Base-by-base conservation (phyloP, 2,329 filamentous ascomycete genomes). In the Microascus cirrosus region DNA sequence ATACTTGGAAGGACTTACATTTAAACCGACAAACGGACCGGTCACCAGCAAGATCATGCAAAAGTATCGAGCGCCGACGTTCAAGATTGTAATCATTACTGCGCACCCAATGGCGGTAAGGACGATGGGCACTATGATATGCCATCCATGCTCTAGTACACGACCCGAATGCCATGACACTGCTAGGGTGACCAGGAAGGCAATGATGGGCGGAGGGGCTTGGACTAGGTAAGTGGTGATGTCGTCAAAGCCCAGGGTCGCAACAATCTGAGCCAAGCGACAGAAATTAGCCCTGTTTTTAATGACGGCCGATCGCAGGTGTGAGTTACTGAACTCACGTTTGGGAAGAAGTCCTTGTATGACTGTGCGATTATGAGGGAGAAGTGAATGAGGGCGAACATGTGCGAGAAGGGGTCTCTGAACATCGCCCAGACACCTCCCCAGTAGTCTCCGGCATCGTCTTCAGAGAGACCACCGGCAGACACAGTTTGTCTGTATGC, bases 271-370 rank as follows among this genome's bases (percentile, higher is more conserved):
- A n/a, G 0, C 1, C 20, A 5, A 2, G 20, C n/a, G 10, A n/a
- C 12, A 24, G 12, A 20, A 24, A 13, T 50, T 50, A 50, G 45
- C 22, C n/a, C n/a, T n/a, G n/a, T n/a, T n/a, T n/a, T n/a, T n/a
- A n/a, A n/a, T n/a, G n/a, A n/a, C n/a, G n/a, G n/a, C n/a, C n/a
- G n/a, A n/a, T n/a, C n/a, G n/a, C n/a, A n/a, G n/a, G n/a, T n/a
- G n/a, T n/a, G n/a, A n/a, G n/a, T n/a, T n/a, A n/a, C n/a, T n/a
- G n/a, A n/a, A n/a, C n/a, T 56, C 10, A 68, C 65, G 51, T 73
- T 74, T 4, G 74, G 74, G 57, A 73, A 72, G 64, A 75, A 76
- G 56, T 72, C 72, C 58, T 74, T 74, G 63, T 72, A 73, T 0
- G 72, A 70, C 59, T 64, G 65, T 0, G 69, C 73, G 1, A 76